Evolutionary conservation across 495 filamentous ascomycete species (phyloP).

Genomic region (Xylaria intraflava): DNA sequence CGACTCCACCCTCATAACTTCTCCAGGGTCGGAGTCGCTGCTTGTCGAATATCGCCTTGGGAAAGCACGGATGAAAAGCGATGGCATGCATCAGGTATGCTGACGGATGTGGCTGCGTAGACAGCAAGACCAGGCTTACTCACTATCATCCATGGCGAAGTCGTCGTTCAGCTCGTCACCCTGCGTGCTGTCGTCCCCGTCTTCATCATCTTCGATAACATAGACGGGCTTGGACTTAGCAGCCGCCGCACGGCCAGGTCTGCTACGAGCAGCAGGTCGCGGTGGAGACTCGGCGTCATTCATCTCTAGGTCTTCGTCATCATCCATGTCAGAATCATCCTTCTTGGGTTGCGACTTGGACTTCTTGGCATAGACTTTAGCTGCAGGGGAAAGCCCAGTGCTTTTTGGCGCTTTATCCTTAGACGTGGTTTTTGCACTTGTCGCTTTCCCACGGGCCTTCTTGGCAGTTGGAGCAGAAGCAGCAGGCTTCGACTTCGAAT

Average conservation of each 20-base stretch:
- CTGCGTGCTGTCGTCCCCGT: constrained; percentile 24
- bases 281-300: constrained; percentile 37
- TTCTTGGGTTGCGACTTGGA: constrained; percentile 49
- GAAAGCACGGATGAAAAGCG: neutral
- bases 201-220: constrained; percentile 39
- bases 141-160: constrained; percentile 31
- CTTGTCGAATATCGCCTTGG: neutral
- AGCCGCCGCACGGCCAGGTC: constrained; percentile 37
- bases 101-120: neutral
- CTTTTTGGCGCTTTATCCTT: constrained; percentile 25
- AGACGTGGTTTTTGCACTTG: constrained; percentile 42
- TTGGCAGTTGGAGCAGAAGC: constrained; percentile 40
- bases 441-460: constrained; percentile 44
- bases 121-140: constrained; percentile 8
- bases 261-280: constrained; percentile 32
- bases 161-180: constrained; percentile 16
- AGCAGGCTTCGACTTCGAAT: constrained; percentile 33
- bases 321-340: constrained; percentile 37
- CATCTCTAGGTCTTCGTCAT: constrained; percentile 33
- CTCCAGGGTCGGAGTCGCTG: neutral
- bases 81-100: neutral
- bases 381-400: constrained; percentile 59
- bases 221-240: constrained; percentile 33
- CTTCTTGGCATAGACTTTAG: constrained; percentile 74
- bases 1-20: neutral